These are phyloP conservation scores for Trichophyton equinum DNA, from an alignment of 2,329 filamentous ascomycete species.

Conservation along the genomic window DNA sequence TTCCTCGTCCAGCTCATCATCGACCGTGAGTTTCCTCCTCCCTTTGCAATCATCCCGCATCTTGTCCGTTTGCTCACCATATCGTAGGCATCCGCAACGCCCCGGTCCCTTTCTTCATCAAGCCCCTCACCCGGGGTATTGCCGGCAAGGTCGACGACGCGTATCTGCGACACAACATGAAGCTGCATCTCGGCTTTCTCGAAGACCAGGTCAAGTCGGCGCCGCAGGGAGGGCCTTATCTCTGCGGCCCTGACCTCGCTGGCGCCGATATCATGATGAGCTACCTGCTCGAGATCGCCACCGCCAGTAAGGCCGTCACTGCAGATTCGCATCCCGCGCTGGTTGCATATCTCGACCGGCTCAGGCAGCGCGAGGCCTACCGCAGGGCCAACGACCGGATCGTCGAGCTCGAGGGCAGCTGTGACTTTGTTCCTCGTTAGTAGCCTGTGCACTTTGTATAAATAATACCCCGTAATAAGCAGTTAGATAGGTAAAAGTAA, in stretches of 20 bases:
- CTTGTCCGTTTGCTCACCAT: too few relatives aligned
- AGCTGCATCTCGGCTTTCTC: conserved; percentile 33
- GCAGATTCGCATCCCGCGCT: conserved; percentile 26
- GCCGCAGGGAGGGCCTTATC: conserved; percentile 26
- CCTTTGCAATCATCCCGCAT: too few relatives aligned
- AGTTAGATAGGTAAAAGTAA: background rate
- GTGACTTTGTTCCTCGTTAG: background rate
- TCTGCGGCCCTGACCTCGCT: conserved; percentile 34
- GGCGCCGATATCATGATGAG: conserved; percentile 38
- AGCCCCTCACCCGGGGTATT: conserved; percentile 47
- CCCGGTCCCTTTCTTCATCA: conserved; percentile 56
- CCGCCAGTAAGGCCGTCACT: conserved; percentile 22
- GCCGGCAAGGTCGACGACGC: conserved; percentile 33
- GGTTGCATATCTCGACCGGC: conserved; percentile 17
- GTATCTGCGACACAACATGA: conserved; percentile 31
- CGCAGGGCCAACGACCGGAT: conserved; percentile 16
- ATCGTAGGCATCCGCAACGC: conserved; percentile 35
- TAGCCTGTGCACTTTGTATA: background rate
- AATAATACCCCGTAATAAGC: background rate
- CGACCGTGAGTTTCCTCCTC: conserved; percentile 31
- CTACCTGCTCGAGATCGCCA: conserved; percentile 33
- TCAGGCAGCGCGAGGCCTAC: conserved; percentile 21
- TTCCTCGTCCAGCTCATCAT: conserved; percentile 54
- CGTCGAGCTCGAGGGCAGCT: background rate
- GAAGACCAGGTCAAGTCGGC: conserved; percentile 34